phyloP scores from a whole-genome alignment of 2,329 filamentous ascomycete genomes.

The Fusarium haematococcum region DNA sequence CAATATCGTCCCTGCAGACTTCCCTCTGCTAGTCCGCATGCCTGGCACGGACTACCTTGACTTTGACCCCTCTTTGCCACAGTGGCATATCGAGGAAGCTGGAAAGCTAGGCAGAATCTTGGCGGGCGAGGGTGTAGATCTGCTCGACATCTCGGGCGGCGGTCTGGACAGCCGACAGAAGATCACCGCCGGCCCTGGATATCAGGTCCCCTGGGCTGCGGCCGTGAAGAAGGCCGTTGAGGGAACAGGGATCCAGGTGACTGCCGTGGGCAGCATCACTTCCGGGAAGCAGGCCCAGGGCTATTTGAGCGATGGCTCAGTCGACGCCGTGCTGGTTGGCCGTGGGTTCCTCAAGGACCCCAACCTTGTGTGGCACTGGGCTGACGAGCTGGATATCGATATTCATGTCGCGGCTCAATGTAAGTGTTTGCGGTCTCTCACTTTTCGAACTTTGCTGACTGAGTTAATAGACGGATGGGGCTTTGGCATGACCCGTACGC shows the following conservation, averaged over 20 bases:
- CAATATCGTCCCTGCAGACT: constrained; percentile 28
- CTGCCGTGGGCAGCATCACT: constrained; percentile 59
- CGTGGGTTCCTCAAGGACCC: constrained; percentile 68
- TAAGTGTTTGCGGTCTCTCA: constrained; percentile 6
- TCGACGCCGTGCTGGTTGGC: constrained; percentile 62
- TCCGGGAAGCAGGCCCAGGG: constrained; percentile 58
- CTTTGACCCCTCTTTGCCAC: constrained; percentile 63
- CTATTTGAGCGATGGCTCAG: constrained; percentile 55
- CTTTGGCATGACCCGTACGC: constrained; percentile 42
- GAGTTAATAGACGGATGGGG: constrained; percentile 40
- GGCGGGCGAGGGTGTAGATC: constrained; percentile 74
- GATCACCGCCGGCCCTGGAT: constrained; percentile 69
- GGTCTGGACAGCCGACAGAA: constrained; percentile 71
- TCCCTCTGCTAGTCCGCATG: constrained; percentile 76
- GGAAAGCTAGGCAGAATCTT: constrained; percentile 71
- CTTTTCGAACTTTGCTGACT: not conserved
- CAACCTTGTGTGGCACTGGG: constrained; percentile 64
- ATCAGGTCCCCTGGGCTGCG: constrained; percentile 77
- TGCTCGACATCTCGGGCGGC: constrained; percentile 77
- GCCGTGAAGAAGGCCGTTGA: constrained; percentile 75
- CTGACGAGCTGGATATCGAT: constrained; percentile 61
- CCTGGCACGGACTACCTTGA: constrained; percentile 80
- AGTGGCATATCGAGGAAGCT: constrained; percentile 73
- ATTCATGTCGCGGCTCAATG: constrained; percentile 57
- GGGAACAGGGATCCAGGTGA: constrained; percentile 58